Conservation (phyloP, 495 filamentous ascomycete genomes). For the Penicillium ucsense region DNA sequence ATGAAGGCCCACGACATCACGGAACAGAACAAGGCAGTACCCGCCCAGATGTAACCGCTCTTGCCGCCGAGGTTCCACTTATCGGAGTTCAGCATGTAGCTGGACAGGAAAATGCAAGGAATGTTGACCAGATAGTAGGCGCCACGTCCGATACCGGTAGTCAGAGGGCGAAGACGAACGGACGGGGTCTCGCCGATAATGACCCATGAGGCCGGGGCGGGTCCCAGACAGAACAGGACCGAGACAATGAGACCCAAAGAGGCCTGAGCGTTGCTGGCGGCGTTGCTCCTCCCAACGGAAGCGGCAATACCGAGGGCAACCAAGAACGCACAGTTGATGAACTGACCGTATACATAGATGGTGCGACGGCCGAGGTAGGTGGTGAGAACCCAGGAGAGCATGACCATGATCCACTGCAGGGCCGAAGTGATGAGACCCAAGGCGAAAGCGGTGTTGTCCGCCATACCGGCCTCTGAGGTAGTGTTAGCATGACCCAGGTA, state of each 20-base stretch:
- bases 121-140: slow-evolving; percentile 44
- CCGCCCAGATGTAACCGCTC: slow-evolving; percentile 43
- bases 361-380: slow-evolving; percentile 36
- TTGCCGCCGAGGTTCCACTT: slow-evolving; percentile 40
- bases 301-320: slow-evolving; percentile 40
- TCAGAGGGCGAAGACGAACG: slow-evolving; percentile 46
- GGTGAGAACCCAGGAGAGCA: slow-evolving; percentile 44
- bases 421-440: slow-evolving; percentile 41
- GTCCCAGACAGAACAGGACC: slow-evolving; percentile 42
- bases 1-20: slow-evolving; percentile 48
- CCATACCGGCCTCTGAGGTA: slow-evolving; percentile 23
- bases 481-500: slow-evolving; percentile 13
- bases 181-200: slow-evolving; percentile 50
- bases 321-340: slow-evolving; percentile 26
- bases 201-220: slow-evolving; percentile 45
- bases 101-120: slow-evolving; percentile 43
- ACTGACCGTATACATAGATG: slow-evolving; percentile 35
- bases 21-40: slow-evolving; percentile 43
- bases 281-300: slow-evolving; percentile 23
- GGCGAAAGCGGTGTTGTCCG: slow-evolving; percentile 26
- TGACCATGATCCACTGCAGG: slow-evolving; percentile 41
- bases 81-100: slow-evolving; percentile 39
- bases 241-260: slow-evolving; percentile 47
- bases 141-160: slow-evolving; percentile 46
- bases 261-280: slow-evolving; percentile 37